A percentile compares a stretch with the other conserved stretches of the same genome.
phyloP scores from a whole-genome alignment of 352 stramenopile species.

The Phytopythium kandeliae region DNA sequence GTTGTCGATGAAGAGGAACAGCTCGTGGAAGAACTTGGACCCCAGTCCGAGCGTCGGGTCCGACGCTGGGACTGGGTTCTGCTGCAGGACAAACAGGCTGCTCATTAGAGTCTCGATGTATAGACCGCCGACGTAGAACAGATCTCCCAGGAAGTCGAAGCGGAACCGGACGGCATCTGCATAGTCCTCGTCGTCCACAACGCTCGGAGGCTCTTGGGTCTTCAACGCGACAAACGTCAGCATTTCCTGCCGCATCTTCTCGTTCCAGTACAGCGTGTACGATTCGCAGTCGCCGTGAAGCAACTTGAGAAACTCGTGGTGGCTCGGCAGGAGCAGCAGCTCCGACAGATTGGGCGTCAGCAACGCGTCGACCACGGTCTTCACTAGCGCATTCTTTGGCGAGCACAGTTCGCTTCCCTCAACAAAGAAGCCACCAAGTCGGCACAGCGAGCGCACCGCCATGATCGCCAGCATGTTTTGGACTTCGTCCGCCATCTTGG shows the following conservation, averaged over 20 bases:
- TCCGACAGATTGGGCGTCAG: constrained; percentile 72
- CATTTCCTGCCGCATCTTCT: constrained; percentile 64
- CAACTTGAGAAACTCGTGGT: constrained; percentile 81
- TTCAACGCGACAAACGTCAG: constrained; percentile 41
- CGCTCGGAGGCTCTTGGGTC: constrained; percentile 25
- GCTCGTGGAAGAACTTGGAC: constrained; percentile 59
- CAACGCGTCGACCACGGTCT: constrained; percentile 39
- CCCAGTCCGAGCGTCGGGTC: constrained; percentile 52
- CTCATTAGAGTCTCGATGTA: constrained; percentile 75
- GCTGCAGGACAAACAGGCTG: constrained; percentile 60
- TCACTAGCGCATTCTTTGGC: constrained; percentile 35
- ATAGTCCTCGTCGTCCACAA: constrained; percentile 36
- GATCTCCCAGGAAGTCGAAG: constrained; percentile 56
- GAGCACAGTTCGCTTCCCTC: constrained; percentile 42
- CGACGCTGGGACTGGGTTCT: constrained; percentile 31
- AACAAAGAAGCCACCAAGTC: constrained; percentile 56
- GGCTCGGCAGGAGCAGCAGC: constrained; percentile 53
- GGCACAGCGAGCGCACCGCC: constrained; percentile 57
- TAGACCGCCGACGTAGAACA: constrained; percentile 58
- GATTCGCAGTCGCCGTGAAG: constrained; percentile 75
- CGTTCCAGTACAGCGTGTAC: constrained; percentile 80
- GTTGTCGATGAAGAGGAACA: constrained; percentile 78
- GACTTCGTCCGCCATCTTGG: constrained; percentile 35
- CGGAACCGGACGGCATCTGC: constrained; percentile 52
- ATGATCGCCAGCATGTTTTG: constrained; percentile 77